phyloP scores from a whole-genome alignment of 2,329 filamentous ascomycete genomes.

The Aspergillus unguis region DNA sequence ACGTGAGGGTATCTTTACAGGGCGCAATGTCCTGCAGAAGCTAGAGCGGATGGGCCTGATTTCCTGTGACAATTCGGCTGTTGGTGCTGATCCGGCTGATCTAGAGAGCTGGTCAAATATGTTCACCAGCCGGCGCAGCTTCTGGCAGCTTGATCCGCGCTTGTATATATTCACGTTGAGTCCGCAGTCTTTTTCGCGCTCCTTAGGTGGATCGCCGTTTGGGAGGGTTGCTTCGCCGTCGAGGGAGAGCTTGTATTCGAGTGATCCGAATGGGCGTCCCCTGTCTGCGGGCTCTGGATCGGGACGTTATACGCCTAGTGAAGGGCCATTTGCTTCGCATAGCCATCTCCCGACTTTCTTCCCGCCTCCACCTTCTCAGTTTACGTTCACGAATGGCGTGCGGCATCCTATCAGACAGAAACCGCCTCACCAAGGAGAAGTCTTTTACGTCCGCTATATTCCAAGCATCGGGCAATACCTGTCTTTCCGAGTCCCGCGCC shows the following conservation, averaged over 20 bases:
- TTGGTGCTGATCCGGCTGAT: slow-evolving; percentile 59
- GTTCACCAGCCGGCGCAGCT: slow-evolving; percentile 76
- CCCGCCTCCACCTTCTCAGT: slow-evolving; percentile 77
- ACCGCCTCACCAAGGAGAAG: slow-evolving; percentile 82
- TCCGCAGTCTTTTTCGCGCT: slow-evolving; percentile 52
- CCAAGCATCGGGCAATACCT: slow-evolving; percentile 80
- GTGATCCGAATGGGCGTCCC: slow-evolving; percentile 5
- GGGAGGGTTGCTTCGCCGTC: slow-evolving; percentile 51
- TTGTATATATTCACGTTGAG: slow-evolving; percentile 84
- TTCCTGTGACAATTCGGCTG: slow-evolving; percentile 68
- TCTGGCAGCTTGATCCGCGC: slow-evolving; percentile 88
- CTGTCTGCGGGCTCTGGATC: slow-evolving; percentile 6
- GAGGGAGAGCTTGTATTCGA: slow-evolving; percentile 26
- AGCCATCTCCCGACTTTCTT: slow-evolving; percentile 90
- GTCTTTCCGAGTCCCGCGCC: slow-evolving; percentile 78
- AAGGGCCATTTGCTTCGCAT: slow-evolving; percentile 37
- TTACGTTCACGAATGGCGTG: slow-evolving; percentile 71
- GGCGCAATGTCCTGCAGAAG: slow-evolving; percentile 79
- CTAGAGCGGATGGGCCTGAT: slow-evolving; percentile 91
- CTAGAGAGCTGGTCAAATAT: slow-evolving; percentile 70
- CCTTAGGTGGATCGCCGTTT: slow-evolving; percentile 50
- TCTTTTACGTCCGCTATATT: slow-evolving; percentile 85
- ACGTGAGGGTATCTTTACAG: slow-evolving; percentile 81
- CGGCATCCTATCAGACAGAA: slow-evolving; percentile 86
- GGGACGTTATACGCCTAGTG: slow-evolving; percentile 27